Base-by-base conservation (phyloP, 2,329 filamentous ascomycete genomes). In the Fusarium nematophilum region DNA sequence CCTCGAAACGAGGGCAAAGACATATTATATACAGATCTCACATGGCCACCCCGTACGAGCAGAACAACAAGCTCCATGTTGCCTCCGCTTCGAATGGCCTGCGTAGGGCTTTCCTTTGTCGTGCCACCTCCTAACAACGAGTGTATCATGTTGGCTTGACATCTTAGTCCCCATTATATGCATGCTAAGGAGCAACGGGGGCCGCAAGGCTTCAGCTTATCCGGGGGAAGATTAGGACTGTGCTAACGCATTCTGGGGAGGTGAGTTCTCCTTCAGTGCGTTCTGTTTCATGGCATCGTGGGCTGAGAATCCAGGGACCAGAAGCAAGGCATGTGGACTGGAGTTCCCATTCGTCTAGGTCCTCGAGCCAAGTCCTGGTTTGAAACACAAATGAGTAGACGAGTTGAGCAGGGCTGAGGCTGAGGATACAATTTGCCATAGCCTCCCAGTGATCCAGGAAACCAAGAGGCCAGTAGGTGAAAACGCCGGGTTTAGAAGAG, bases 61-160 rank as follows among this genome's bases (percentile, higher is more conserved):
- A 25, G 40, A 30, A 14, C 17, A 21, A 4, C 21, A 6, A 21
- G 21, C 21, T 21, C 21, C 21, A 6, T 21, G 21, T 21, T 21
- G 21, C 23, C 18, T 38, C 40, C 38, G 27, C 38, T 57, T 46
- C 47, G 33, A 30, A 21, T 45, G 14, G 13, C 25, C 14, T 23
- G 27, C 23, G 27, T 38, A 49, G 29, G 33, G 38, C 37, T 53
- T 9, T 31, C 11, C 4, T n/a, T 21, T 31, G 45, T 59, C 42
- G 38, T 56, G 21, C 48, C 53, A 57, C 39, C 23, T 23, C 33
- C 29, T 26, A 34, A 52, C 53, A 27, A 27, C 10, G 29, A 30
- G n/a, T 40, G 57, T 57, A 27, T 50, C 57, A 57, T 57, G 53
- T 53, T 53, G 43, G 25, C 36, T 38, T 31, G 33, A 29, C 25